These are phyloP conservation scores for Lachnellula cervina DNA, from an alignment of 2,329 filamentous ascomycete species.

Conservation along the genomic window DNA sequence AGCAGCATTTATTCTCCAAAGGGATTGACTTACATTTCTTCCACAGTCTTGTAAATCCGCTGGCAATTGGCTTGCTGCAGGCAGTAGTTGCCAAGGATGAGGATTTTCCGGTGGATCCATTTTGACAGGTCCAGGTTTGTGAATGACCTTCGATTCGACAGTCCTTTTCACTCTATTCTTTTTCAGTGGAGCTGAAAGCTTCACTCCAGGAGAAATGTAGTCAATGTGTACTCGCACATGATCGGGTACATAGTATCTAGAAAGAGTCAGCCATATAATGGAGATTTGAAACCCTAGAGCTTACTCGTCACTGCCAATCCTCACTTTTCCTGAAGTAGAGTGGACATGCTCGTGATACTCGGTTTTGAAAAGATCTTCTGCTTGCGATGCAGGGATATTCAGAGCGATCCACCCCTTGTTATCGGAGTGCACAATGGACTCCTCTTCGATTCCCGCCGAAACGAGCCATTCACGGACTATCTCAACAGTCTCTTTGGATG, in stretches of 20 bases:
- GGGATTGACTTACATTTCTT: conserved; percentile 44
- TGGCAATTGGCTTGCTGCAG: conserved; percentile 5
- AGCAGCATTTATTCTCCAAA: too few relatives aligned
- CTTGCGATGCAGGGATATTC: conserved; percentile 31
- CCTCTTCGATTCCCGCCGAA: conserved; percentile 28
- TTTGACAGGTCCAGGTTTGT: conserved; percentile 7
- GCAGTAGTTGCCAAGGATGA: neutral
- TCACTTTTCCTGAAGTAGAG: conserved; percentile 23
- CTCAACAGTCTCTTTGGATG: conserved; percentile 28
- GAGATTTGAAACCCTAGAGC: conserved; percentile 2
- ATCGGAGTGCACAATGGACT: conserved; percentile 31
- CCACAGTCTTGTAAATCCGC: conserved; percentile 39
- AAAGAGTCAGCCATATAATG: neutral
- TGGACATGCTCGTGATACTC: conserved; percentile 34
- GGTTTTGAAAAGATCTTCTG: conserved; percentile 32
- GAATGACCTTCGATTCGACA: neutral
- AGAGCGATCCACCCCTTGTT: conserved; percentile 34
- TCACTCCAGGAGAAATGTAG: conserved; percentile 43
- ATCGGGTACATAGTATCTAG: conserved; percentile 37
- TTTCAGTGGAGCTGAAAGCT: conserved; percentile 27
- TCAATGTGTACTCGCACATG: conserved; percentile 39
- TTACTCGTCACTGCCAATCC: conserved; percentile 33
- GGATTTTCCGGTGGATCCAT: neutral
- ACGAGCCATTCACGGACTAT: conserved; percentile 33
- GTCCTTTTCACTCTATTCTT: conserved; percentile 8